A percentile compares a stretch with the other conserved stretches of the same genome.
phyloP scores from a whole-genome alignment of 352 stramenopile genomes.

The Globisporangium nagaii region DNA sequence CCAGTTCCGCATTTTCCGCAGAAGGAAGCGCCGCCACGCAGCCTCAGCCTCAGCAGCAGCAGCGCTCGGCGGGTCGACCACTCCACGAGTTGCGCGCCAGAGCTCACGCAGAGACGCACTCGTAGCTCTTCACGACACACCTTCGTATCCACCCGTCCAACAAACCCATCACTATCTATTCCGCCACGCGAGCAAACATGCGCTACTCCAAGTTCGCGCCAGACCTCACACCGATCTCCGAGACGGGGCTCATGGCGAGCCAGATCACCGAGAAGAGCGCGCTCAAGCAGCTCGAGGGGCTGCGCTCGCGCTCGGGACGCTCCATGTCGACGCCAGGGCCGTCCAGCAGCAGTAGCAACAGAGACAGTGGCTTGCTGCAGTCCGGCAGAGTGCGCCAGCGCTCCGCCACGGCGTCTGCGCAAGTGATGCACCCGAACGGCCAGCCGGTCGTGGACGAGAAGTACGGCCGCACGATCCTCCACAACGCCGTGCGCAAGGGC shows the following conservation, averaged over 20 bases:
- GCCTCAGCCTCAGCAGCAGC: too few relatives aligned
- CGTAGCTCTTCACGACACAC: too few relatives aligned
- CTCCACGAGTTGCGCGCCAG: too few relatives aligned
- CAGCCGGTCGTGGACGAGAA: slow-evolving; percentile 22
- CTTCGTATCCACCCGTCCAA: background rate
- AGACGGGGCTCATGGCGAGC: slow-evolving; percentile 41
- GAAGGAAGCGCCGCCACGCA: background rate
- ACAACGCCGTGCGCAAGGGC: slow-evolving; percentile 47
- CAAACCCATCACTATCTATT: background rate
- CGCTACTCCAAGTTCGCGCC: slow-evolving; percentile 47
- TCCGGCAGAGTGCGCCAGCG: slow-evolving; percentile 2
- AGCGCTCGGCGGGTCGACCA: too few relatives aligned
- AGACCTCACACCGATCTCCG: slow-evolving; percentile 50
- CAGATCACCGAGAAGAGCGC: slow-evolving; percentile 3
- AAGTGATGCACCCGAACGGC: background rate
- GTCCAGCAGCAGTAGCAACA: background rate
- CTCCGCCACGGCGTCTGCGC: background rate
- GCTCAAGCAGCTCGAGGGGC: slow-evolving; percentile 9
- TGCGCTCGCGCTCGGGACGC: slow-evolving; percentile 6
- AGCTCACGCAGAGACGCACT: too few relatives aligned
- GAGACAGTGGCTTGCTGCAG: background rate
- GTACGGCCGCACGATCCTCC: slow-evolving; percentile 38
- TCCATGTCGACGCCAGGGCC: slow-evolving; percentile 6
- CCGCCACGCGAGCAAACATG: slow-evolving; percentile 1
- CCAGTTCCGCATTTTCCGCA: background rate